Base-by-base conservation (phyloP, 2,329 filamentous ascomycete species). In the Canariomyces notabilis region DNA sequence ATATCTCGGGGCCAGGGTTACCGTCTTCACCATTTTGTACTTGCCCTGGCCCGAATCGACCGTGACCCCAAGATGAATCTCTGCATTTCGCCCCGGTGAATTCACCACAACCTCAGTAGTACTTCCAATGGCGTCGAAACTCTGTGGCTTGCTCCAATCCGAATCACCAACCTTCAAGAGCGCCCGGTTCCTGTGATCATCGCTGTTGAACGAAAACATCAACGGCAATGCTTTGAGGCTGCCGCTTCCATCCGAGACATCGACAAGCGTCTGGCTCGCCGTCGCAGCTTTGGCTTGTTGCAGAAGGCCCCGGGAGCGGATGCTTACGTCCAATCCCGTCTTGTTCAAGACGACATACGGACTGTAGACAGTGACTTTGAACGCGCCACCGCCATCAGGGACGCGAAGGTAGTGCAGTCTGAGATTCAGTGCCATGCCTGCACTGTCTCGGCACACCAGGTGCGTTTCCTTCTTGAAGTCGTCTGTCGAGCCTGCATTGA, bases 121-220 rank as follows among this genome's bases (percentile, higher is more conserved):
- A 59, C 91, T 97, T 23, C 93, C 93, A 54, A 98, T 93, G 16
- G 93, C 93, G 61, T 98, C 94, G 59, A 98, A 95, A 75, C 89
- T 96, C 64, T 97, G 91, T 1, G 91, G 89, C 63, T 93, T 95
- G 69, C 93, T 97, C 94, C 93, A 98, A 50, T 83, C 80, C 1
- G 93, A 96, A 44, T 94, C 86, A 5, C 86, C 89, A 33, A 96
- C 80, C 67, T 88, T 94, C 49, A 98, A 72, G 36, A 95, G 71
- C 6, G 89, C 89, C 55, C 93, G 82, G 64, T 98, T 98, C 57
- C 89, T 88, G 57, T 87, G 86, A 60, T 98, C 93, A 54, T 95
- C 87, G 16, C 78, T 88, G 2, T 82, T 80, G 63, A 86, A 98
- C 0, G 93, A 95, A 66, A 97, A 98, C 89, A 98, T 96, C 62